Conservation (phyloP, 2,329 filamentous ascomycete genomes). For the Aspergillus sp. region DNA sequence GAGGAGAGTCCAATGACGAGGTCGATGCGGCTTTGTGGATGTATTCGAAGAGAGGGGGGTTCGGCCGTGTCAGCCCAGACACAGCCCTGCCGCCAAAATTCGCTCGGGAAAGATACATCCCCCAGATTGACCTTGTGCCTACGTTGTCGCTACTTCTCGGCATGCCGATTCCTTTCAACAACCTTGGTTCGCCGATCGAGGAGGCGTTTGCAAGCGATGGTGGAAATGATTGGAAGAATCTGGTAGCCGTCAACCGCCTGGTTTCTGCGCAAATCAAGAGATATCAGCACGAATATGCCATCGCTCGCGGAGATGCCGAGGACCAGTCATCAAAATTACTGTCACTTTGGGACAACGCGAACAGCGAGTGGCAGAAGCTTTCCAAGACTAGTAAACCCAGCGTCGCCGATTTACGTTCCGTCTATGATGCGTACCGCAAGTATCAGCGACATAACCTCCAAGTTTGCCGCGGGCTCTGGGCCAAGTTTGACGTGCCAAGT, state of each 20-base stretch:
- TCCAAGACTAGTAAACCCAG: slow-evolving; percentile 32
- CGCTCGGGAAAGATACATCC: slow-evolving; percentile 64
- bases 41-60: slow-evolving; percentile 82
- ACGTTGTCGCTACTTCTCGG: slow-evolving; percentile 81
- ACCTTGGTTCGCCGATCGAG: slow-evolving; percentile 82
- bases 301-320: slow-evolving; percentile 59
- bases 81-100: slow-evolving; percentile 49
- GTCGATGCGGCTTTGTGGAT: slow-evolving; percentile 94
- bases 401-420: slow-evolving; percentile 29
- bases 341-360: slow-evolving; percentile 52
- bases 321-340: slow-evolving; percentile 47
- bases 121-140: slow-evolving; percentile 90
- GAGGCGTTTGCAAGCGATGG: slow-evolving; percentile 73
- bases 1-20: slow-evolving; percentile 95
- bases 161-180: slow-evolving; percentile 92
- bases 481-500: slow-evolving; percentile 75
- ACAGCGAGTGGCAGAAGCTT: slow-evolving; percentile 43
- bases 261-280: slow-evolving; percentile 77
- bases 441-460: slow-evolving; percentile 73
- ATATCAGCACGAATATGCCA: slow-evolving; percentile 77
- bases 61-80: slow-evolving; percentile 63
- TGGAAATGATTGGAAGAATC: slow-evolving; percentile 63
- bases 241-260: slow-evolving; percentile 67
- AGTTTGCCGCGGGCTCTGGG: slow-evolving; percentile 79
- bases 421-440: slow-evolving; percentile 51